Evolutionary conservation across 306 rosid species (phyloP), one percentile per base, ranked within the genome.

Genomic region (barrel medic (Medicago truncatula)): DNA sequence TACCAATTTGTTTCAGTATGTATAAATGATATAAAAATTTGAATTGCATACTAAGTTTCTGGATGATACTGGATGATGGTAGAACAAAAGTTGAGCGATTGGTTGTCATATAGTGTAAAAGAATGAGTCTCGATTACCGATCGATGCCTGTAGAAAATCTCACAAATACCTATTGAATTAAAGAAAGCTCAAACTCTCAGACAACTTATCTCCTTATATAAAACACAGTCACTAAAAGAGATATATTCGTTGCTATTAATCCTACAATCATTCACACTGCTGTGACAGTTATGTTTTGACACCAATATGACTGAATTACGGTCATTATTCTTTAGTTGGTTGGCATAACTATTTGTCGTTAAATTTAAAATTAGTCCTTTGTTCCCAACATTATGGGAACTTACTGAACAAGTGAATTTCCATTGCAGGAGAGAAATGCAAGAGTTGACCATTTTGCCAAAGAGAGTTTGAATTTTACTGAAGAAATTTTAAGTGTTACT

Each of bases 391-490:
- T 63, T 72, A 12, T 62, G 53, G 67, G 18, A 64, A 54, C 67
- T 84, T 31, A 74, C 28, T 17, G 31, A 75, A 63, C 68, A 25
- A 44, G 8, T 73, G 67, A 62, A 38, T 44, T 74, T 75, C 62
- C 23, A 76, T 82, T 83, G 69, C 97, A 96, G 99, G 98, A 89
- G 87, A 88, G 81, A 78, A 77, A 86, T 78, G 71, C 88, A 34
- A 79, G 87, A 87, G 83, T 75, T 71, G 93, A 88, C 68, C 83
- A 78, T 74, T 82, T 80, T 83, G 85, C 89, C 64, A 87, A 76
- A 78, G 88, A 89, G 83, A 85, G 84, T 75, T 86, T 89, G 86
- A 90, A 96, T 84, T 87, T 96, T 78, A 92, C 96, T 6, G 90
- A 87, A 73, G 98, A 96, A 86, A 77, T 96, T 83, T 83, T 85